Conservation (phyloP, 371 early-diverging fungal genomes). For the Lichtheimia corymbifera region DNA sequence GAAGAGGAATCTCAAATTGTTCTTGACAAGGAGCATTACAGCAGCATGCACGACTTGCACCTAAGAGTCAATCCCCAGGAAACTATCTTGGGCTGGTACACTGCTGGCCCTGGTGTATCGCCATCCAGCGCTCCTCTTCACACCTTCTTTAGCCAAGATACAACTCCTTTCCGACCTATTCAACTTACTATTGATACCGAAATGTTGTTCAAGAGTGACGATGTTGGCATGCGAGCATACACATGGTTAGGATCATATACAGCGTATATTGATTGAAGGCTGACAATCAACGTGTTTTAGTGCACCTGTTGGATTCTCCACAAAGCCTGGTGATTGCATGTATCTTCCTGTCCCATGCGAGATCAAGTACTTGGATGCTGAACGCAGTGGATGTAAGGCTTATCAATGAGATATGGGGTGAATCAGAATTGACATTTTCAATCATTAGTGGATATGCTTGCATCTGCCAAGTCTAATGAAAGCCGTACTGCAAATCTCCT, state of each 20-base stretch:
- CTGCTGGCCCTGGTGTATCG: constrained; percentile 71
- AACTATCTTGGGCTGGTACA: constrained; percentile 92
- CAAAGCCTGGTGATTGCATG: constrained; percentile 73
- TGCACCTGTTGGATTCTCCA: constrained; percentile 72
- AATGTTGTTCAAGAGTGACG: constrained; percentile 61
- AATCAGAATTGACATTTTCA: background rate
- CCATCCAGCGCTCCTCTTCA: constrained; percentile 84
- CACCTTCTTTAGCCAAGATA: constrained; percentile 84
- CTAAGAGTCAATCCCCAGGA: constrained; percentile 89
- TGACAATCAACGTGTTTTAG: constrained; percentile 25
- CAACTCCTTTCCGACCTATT: constrained; percentile 79
- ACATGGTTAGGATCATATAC: constrained; percentile 51
- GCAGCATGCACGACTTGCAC: constrained; percentile 83
- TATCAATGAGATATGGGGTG: background rate
- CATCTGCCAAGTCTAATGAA: constrained; percentile 66
- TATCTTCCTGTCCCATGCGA: constrained; percentile 88
- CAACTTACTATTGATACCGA: constrained; percentile 88
- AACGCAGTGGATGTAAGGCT: constrained; percentile 82
- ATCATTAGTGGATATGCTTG: constrained; percentile 72
- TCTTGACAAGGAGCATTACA: constrained; percentile 90
- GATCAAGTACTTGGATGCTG: constrained; percentile 86
- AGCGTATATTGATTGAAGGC: background rate
- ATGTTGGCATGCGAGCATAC: constrained; percentile 78
- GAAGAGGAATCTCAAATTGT: constrained; percentile 67
- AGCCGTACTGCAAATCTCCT: constrained; percentile 62